Evolutionary conservation across 2,329 filamentous ascomycete genomes (phyloP), one percentile per base, ranked within the genome.

Genomic region (Hypoxylon sp.): DNA sequence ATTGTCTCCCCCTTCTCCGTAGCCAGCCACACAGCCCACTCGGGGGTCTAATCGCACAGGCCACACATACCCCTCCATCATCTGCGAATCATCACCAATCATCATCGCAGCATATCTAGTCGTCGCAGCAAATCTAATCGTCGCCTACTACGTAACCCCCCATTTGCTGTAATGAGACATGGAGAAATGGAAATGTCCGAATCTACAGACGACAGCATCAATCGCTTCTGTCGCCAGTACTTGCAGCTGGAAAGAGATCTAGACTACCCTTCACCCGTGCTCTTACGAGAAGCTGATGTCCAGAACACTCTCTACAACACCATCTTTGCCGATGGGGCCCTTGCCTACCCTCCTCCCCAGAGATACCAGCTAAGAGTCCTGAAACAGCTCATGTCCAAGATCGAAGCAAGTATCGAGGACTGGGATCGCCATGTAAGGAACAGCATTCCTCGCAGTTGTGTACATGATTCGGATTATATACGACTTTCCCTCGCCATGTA

Each of bases 381-480:
- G 56, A 97, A 97, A 78, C 83, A 88, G 69, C 84, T 98, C 35
- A 82, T 93, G 11, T 80, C 84, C 6, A 87, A 84, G 62, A 89
- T 97, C 57, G 93, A 97, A 79, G 82, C 85, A 31, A 88, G 91
- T 35, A 93, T 97, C 52, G 85, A 88, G 63, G 89, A 97, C 78
- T 94, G 93, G 80, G 92, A 97, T 73, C 86, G 93, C 85, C 89
- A 97, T 91, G 94, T 97, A 91, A 84, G 92, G 83, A 55, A 55
- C 31, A 44, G 8, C 37, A 47, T 31, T 48, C 69, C 24, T 31
- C 32, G 31, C 60, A 27, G n/a, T 48, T 57, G 6, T 54, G 35
- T 37, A 66, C 51, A 21, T 15, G 55, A 51, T 59, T 19, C 4
- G n/a, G 27, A 24, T 46, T 37, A 29, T 48, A 3, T 48, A 61